Base-by-base conservation (phyloP, 805 yeast genomes). In the Metschnikowia lunata region DNA sequence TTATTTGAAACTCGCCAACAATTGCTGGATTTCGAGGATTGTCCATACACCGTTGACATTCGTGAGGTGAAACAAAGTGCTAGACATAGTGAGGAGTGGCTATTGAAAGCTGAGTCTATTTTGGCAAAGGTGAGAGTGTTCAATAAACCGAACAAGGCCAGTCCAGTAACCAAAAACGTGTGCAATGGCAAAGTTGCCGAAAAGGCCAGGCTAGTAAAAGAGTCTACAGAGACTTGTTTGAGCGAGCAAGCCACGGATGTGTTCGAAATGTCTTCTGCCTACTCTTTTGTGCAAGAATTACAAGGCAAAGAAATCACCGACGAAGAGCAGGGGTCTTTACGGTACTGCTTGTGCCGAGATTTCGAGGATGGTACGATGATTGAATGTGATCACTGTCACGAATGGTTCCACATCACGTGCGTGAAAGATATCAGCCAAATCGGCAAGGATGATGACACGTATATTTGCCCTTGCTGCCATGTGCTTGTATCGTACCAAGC, bases 341-440 rank as follows among this genome's bases (percentile, higher is more conserved):
- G 60, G 18, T 83, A 78, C 56, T 84, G 90, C 56, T 64, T 80
- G 44, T 84, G 91, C 59, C 71, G 88, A 37, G 76, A 74, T 38
- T 61, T 62, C 23, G 90, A 83, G 52, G 73, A 52, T 75, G 85
- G 60, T 7, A 72, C 76, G 0, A 83, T 83, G 86, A 77, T 82
- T 36, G 84, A 78, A 46, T 84, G 90, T 63, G 89, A 83, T 49
- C 62, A 60, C 13, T 85, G 91, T 59, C 69, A 74, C 42, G 88
- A 83, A 54, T 83, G 89, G 89, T 84, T 78, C 55, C 90, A 84
- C 57, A 72, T 75, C 37, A 62, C 61, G 12, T 84, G 90, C 60
- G 67, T 83, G 26, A 36, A 35, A 13, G 49, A 41, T 4, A 42
- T 49, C 35, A 39, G 50, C 13, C 34, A 40, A 2, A 45, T 53